These are phyloP conservation scores for Chlorella sp. DNA, from an alignment of 139 green algal genomes.

Conservation along the genomic window DNA sequence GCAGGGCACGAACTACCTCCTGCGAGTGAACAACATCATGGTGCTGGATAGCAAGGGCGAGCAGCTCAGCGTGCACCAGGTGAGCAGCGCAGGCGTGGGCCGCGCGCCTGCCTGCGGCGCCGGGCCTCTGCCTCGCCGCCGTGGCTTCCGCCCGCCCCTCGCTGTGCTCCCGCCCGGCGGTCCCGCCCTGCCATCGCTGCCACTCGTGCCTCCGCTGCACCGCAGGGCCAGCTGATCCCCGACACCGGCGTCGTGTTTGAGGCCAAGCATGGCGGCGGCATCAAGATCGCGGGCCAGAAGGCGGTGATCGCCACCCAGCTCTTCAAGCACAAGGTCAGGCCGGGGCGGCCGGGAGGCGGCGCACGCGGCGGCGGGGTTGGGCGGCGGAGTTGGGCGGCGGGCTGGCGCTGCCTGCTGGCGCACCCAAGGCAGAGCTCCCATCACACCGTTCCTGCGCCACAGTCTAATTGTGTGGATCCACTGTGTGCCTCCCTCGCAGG, in stretches of 20 bases:
- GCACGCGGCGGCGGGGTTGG: not conserved
- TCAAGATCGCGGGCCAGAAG: slow-evolving; percentile 83
- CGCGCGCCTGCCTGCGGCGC: too few species aligned
- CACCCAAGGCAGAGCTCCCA: too few species aligned
- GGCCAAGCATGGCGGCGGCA: slow-evolving; percentile 23
- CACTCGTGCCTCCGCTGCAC: too few species aligned
- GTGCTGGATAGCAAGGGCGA: slow-evolving; percentile 12
- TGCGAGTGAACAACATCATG: slow-evolving; percentile 63
- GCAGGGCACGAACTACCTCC: slow-evolving; percentile 75
- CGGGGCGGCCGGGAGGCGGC: too few species aligned
- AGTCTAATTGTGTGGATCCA: too few species aligned
- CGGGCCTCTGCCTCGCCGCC: too few species aligned
- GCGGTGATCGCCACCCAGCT: slow-evolving; percentile 75
- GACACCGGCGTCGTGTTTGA: slow-evolving; percentile 75
- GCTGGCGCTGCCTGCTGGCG: too few species aligned
- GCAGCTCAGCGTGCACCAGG: slow-evolving; percentile 37
- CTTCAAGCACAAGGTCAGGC: slow-evolving; percentile 84
- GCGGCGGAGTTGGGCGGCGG: not conserved
- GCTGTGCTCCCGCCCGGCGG: too few species aligned
- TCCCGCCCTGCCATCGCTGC: too few species aligned
- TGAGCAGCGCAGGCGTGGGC: too few species aligned
- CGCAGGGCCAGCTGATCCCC: slow-evolving; percentile 53
- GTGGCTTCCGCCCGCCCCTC: too few species aligned
- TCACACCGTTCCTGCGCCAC: too few species aligned
- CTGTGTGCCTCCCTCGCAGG: slow-evolving; percentile 50